These are phyloP conservation scores for Plasmodium chabaudi DNA, from an alignment of 169 alveolate genomes.

Conservation along the genomic window DNA sequence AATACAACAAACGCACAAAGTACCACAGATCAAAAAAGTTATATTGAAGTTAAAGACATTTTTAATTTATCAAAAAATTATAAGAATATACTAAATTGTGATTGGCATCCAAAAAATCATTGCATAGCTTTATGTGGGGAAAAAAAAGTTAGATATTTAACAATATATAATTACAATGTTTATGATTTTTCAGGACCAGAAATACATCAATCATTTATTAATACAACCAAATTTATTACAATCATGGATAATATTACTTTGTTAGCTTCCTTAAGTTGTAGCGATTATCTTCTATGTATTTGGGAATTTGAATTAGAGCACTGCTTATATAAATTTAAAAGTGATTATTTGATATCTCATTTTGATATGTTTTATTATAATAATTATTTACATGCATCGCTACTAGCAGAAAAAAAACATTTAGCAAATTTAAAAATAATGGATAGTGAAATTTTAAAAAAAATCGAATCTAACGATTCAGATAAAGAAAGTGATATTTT, in stretches of 20 bases:
- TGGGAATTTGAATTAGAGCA: slow-evolving; percentile 75
- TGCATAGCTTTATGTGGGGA: slow-evolving; percentile 75
- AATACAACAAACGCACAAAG: background rate
- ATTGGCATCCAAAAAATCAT: slow-evolving; percentile 70
- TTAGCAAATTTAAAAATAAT: slow-evolving; percentile 52
- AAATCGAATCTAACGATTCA: slow-evolving; percentile 46
- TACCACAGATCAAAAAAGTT: background rate
- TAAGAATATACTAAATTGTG: slow-evolving; percentile 52
- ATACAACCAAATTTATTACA: slow-evolving; percentile 50
- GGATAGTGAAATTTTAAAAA: slow-evolving; percentile 40
- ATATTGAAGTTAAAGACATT: slow-evolving; percentile 28
- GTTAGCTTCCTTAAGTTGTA: slow-evolving; percentile 58
- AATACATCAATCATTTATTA: slow-evolving; percentile 48
- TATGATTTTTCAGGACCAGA: slow-evolving; percentile 66
- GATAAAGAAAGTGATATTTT: slow-evolving; percentile 13
- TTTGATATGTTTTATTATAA: slow-evolving; percentile 53
- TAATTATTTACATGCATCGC: slow-evolving; percentile 39
- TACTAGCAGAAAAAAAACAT: slow-evolving; percentile 62
- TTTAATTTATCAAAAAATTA: slow-evolving; percentile 70
- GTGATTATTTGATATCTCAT: slow-evolving; percentile 56
- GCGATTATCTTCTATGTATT: slow-evolving; percentile 58
- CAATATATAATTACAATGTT: slow-evolving; percentile 59
- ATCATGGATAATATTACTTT: slow-evolving; percentile 46
- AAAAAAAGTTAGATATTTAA: slow-evolving; percentile 50
- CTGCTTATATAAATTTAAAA: slow-evolving; percentile 73